These are phyloP conservation scores for Persicaria tinctoria DNA, from an alignment of 148 eudicot species.

Conservation along the genomic window DNA sequence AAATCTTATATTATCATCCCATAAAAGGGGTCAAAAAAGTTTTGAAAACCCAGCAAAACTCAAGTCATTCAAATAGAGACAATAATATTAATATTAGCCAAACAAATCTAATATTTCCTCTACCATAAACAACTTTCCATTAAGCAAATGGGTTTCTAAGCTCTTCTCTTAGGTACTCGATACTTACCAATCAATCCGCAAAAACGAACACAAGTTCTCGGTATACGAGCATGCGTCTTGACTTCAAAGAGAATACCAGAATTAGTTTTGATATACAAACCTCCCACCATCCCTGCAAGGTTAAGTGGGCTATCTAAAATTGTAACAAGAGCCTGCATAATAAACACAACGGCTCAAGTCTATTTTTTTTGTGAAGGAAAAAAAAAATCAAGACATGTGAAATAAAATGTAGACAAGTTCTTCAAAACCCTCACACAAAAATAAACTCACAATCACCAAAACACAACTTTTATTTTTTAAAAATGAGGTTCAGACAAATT, in stretches of 20 bases:
- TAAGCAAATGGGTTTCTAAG: background rate
- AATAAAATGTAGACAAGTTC: background rate
- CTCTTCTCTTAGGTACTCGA: background rate
- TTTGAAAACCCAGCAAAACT: background rate
- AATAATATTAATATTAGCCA: too few relatives aligned
- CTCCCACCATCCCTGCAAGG: slow-evolving; percentile 28
- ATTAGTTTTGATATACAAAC: slow-evolving; percentile 27
- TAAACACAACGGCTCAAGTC: background rate
- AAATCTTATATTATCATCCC: background rate
- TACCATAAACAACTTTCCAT: background rate
- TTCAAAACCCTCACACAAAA: background rate
- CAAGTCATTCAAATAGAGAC: too few relatives aligned
- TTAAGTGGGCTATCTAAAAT: slow-evolving; percentile 21
- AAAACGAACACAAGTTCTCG: slow-evolving; percentile 24
- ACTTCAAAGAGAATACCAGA: slow-evolving; percentile 27
- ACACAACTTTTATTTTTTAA: background rate
- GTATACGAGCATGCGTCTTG: slow-evolving; percentile 30
- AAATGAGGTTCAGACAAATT: background rate
- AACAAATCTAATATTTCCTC: too few relatives aligned
- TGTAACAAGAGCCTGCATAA: slow-evolving; percentile 21
- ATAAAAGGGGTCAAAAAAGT: background rate
- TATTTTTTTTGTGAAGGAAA: background rate
- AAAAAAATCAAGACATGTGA: background rate
- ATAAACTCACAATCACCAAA: background rate
- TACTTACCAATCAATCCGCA: slow-evolving; percentile 32